Conservation (phyloP, 1,284 basidiomycete species). For the Cronartium ribicola region DNA sequence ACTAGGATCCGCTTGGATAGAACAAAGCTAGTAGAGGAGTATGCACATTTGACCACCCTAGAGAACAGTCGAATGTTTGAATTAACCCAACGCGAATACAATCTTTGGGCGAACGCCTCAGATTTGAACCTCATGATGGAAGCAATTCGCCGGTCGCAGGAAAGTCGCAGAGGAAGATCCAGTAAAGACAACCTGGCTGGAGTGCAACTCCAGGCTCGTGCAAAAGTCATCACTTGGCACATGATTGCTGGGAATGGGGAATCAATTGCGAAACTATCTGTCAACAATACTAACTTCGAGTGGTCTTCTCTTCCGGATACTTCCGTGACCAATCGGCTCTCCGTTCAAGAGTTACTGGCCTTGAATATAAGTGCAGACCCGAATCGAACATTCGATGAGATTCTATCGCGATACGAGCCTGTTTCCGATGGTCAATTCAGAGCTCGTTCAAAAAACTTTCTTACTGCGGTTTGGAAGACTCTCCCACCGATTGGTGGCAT, state of each 20-base stretch:
- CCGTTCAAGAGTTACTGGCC: slow-evolving; percentile 70
- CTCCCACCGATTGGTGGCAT: slow-evolving; percentile 91
- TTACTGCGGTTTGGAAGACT: slow-evolving; percentile 70
- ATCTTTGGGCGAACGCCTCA: slow-evolving; percentile 69
- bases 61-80: slow-evolving; percentile 57
- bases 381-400: slow-evolving; percentile 69
- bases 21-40: slow-evolving; percentile 31
- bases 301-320: slow-evolving; percentile 86
- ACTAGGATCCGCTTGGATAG: slow-evolving; percentile 31
- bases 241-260: slow-evolving; percentile 76
- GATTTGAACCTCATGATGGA: slow-evolving; percentile 84
- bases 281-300: slow-evolving; percentile 72
- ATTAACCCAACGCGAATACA: slow-evolving; percentile 66
- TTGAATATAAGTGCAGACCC: slow-evolving; percentile 82
- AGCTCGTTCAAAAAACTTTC: slow-evolving; percentile 50
- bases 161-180: slow-evolving; percentile 59
- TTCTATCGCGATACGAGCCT: slow-evolving; percentile 63
- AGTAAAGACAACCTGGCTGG: slow-evolving; percentile 62
- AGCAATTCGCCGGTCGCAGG: slow-evolving; percentile 77
- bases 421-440: not conserved
- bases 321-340: slow-evolving; percentile 73
- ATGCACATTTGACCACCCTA: slow-evolving; percentile 51
- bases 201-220: slow-evolving; percentile 72
- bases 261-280: slow-evolving; percentile 78
- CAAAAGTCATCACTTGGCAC: slow-evolving; percentile 85